These are phyloP conservation scores for Amanita jacksonii DNA, from an alignment of 768 basidiomycete species.

Conservation along the genomic window DNA sequence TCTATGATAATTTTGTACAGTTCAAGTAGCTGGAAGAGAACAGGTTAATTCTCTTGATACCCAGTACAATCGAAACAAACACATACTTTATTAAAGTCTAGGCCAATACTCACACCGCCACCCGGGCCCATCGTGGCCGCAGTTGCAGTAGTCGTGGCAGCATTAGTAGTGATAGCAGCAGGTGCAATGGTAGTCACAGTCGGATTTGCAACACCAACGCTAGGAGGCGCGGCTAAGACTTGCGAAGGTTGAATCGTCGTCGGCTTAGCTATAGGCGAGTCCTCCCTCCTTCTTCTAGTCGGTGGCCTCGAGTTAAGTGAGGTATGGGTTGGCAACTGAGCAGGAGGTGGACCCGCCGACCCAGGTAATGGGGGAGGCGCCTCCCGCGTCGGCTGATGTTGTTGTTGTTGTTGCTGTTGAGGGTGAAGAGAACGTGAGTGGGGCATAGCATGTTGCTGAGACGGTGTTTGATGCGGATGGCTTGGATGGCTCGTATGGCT, in stretches of 20 bases:
- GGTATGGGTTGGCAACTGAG: neutral
- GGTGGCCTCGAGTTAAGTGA: conserved; percentile 1
- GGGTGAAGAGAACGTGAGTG: conserved; percentile 21
- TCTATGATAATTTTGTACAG: conserved; percentile 21
- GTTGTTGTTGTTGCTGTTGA: conserved; percentile 28
- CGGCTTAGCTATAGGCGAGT: neutral
- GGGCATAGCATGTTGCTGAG: too few species aligned
- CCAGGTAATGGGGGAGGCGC: conserved; percentile 12
- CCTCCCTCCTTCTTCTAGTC: conserved; percentile 1
- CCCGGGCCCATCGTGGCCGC: conserved; percentile 3
- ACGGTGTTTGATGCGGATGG: conserved; percentile 5
- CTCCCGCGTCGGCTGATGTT: conserved; percentile 13
- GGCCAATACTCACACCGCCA: conserved; percentile 8
- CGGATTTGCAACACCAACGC: neutral
- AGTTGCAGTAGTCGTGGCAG: conserved; percentile 6
- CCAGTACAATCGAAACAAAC: conserved; percentile 3
- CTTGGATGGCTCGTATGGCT: neutral
- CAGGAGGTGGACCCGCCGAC: conserved; percentile 7
- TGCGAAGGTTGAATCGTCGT: neutral
- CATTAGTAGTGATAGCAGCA: neutral
- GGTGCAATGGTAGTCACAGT: neutral
- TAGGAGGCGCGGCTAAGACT: neutral
- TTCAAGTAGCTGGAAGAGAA: conserved; percentile 15
- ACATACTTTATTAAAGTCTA: conserved; percentile 24
- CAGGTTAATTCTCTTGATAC: conserved; percentile 7